These are phyloP conservation scores for Leucosporidium creatinivorum DNA, from an alignment of 768 basidiomycete genomes.

Conservation along the genomic window DNA sequence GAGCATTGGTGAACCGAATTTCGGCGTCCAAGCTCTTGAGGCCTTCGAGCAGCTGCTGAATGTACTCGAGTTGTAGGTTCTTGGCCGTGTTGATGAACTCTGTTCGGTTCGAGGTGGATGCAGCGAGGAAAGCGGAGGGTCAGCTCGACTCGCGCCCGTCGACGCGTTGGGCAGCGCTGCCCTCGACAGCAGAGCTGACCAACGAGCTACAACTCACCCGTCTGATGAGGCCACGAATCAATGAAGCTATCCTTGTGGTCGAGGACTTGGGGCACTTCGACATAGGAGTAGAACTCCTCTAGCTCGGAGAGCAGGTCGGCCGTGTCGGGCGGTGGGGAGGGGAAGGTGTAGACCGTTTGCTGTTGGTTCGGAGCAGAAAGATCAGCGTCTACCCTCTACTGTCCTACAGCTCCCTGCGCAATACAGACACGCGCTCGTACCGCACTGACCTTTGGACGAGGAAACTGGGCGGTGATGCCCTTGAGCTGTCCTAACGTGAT, in stretches of 20 bases:
- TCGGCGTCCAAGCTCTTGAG: constrained; percentile 80
- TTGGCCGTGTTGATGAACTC: constrained; percentile 72
- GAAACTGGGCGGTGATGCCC: background rate
- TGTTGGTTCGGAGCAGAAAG: constrained; percentile 6
- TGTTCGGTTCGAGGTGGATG: constrained; percentile 33
- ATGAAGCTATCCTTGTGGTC: constrained; percentile 31
- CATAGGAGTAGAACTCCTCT: constrained; percentile 95
- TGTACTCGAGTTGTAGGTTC: constrained; percentile 59
- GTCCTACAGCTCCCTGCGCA: no score
- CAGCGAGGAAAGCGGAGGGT: background rate
- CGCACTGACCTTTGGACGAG: background rate
- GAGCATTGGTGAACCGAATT: constrained; percentile 76
- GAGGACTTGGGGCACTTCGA: constrained; percentile 80
- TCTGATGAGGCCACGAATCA: constrained; percentile 19
- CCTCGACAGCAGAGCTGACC: background rate
- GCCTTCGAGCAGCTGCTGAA: constrained; percentile 74
- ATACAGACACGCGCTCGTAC: no score
- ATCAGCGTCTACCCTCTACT: no score
- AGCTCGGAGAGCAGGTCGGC: constrained; percentile 93
- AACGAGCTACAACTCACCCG: constrained; percentile 12
- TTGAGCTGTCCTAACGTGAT: constrained; percentile 10
- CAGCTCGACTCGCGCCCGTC: background rate
- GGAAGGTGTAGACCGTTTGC: constrained; percentile 32
- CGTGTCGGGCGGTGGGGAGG: constrained; percentile 53
- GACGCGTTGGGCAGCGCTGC: no score